Base-by-base conservation (phyloP, 1,284 basidiomycete species). In the Ganoderma leucocontextum region DNA sequence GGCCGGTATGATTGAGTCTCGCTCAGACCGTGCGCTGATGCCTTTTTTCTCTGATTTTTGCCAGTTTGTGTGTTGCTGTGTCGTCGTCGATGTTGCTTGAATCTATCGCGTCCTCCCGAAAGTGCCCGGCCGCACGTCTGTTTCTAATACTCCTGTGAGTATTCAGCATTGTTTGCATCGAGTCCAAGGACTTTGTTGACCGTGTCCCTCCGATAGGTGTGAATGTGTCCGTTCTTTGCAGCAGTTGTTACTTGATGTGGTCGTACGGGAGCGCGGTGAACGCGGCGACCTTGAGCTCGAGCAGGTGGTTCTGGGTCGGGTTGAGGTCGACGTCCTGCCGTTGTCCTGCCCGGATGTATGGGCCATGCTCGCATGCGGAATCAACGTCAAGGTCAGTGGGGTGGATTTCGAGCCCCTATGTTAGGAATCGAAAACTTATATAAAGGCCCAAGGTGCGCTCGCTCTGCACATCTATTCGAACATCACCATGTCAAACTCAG, bases 1-100 rank as follows among this genome's bases (percentile, higher is more conserved):
- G 72, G 68, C 60, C 75, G 78, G 52, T 78, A 77, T 66, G 77
- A 78, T 64, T 78, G 38, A 59, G 57, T 59, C 35, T 59, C 57
- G 57, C 57, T 59, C 57, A 59, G 57, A 59, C 38, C 35, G 5
- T 38, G 38, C n/a, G 57, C 57, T 59, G 57, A 59, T 59, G 57
- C 57, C 25, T 36, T 59, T 59, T 59, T 10, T 12, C 57, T 41
- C 38, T 59, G 38, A 59, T 10, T 59, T 59, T 52, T 59, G n/a
- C 57, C 57, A 59, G 57, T 53, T 39, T 38, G 38, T 22, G 53
- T 1, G 57, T 59, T 57, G 29, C 25, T 33, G 33, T 57, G 55
- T 57, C 55, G n/a, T n/a, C n/a, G 33, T 57, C 33, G 36, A 15
- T 59, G 57, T 41, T 59, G 36, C 57, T 38, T 39, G 38, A 39